Evolutionary conservation across 108 stramenopile genomes (phyloP).

Genomic region (Skeletonema tropicum): DNA sequence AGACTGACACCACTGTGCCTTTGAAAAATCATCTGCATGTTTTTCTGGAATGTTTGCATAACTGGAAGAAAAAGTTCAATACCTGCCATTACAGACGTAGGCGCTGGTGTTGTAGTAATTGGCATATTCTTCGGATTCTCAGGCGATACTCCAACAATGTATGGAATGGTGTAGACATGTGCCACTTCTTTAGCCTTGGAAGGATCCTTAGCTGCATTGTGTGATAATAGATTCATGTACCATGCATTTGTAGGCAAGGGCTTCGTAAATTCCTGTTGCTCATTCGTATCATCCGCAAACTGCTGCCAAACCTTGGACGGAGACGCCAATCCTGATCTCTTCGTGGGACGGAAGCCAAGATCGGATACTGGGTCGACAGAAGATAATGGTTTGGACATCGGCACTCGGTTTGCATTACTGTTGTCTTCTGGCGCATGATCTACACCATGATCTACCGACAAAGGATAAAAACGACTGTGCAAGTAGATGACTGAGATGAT

Average conservation of each 20-base stretch:
- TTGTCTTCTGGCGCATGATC: not conserved
- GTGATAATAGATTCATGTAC: slow-evolving; percentile 80
- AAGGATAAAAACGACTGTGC: not conserved
- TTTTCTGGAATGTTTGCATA: slow-evolving; percentile 21
- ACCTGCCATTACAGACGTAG: slow-evolving; percentile 55
- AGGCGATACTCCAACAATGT: slow-evolving; percentile 74
- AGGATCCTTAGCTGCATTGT: slow-evolving; percentile 56
- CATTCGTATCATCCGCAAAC: slow-evolving; percentile 1
- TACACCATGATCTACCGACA: not conserved
- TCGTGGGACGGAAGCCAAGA: slow-evolving; percentile 37
- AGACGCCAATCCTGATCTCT: slow-evolving; percentile 41
- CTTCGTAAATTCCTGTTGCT: slow-evolving; percentile 9
- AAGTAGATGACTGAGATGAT: slow-evolving; percentile 11
- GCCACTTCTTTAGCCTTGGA: slow-evolving; percentile 48
- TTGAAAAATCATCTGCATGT: slow-evolving; percentile 56
- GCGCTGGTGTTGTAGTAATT: slow-evolving; percentile 15
- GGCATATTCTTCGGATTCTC: slow-evolving; percentile 54
- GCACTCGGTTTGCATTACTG: slow-evolving; percentile 19
- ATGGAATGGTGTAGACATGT: slow-evolving; percentile 78
- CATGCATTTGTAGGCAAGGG: slow-evolving; percentile 86
- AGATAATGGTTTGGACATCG: slow-evolving; percentile 41
- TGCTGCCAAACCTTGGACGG: slow-evolving; percentile 46
- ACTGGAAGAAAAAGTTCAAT: slow-evolving; percentile 57
- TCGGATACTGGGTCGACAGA: slow-evolving; percentile 30
- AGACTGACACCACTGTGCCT: slow-evolving; percentile 37